phyloP scores from a whole-genome alignment of 306 rosid genomes.

The Fragaria iinumae region DNA sequence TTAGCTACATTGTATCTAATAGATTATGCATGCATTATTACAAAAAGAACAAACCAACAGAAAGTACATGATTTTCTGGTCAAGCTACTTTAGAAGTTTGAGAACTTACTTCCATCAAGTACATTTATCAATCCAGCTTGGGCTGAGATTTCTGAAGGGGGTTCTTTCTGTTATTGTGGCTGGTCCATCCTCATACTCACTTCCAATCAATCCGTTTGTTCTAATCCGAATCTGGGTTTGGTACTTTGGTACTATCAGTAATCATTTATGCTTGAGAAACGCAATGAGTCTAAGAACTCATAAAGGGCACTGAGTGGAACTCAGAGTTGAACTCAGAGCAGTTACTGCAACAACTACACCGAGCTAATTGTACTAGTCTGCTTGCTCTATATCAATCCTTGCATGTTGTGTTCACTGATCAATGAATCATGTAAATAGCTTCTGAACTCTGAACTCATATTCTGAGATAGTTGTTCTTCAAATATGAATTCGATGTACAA shows the following conservation, averaged over 20 bases:
- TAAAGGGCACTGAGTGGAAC: neutral
- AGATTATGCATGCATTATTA: conserved; percentile 10
- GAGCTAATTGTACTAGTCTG: neutral
- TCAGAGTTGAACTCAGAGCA: neutral
- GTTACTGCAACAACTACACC: neutral
- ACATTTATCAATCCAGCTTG: conserved; percentile 61
- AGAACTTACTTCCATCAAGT: conserved; percentile 60
- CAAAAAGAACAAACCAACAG: conserved; percentile 2
- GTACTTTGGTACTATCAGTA: neutral
- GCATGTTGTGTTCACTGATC: neutral
- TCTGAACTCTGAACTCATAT: neutral
- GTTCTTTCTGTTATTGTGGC: neutral
- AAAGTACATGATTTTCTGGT: neutral
- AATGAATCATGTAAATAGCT: neutral
- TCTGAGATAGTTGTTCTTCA: conserved; percentile 30
- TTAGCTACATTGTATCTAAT: conserved; percentile 6
- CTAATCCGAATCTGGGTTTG: neutral
- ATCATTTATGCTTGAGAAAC: neutral
- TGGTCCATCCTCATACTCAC: neutral
- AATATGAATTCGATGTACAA: conserved; percentile 52
- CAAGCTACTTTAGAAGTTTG: neutral
- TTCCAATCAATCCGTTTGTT: too few species aligned
- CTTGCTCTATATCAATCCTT: neutral
- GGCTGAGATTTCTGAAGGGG: conserved; percentile 56
- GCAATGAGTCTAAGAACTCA: neutral